Evolutionary conservation across 306 rosid genomes (phyloP), one percentile per base, ranked within the genome.

Genomic region (Citrullus mucosospermus): DNA sequence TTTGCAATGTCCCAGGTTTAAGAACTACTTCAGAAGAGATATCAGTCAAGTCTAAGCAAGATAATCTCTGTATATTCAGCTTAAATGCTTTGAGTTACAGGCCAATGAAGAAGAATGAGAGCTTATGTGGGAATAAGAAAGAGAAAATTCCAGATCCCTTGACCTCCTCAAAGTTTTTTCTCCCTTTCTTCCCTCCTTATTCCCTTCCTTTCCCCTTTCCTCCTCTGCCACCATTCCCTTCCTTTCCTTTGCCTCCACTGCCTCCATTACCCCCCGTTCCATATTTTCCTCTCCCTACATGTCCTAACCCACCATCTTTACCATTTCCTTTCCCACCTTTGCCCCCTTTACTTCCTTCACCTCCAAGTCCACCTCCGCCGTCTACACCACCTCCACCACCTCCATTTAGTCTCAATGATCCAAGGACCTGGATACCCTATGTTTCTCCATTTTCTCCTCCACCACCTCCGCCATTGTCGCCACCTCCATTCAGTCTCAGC

Each of bases 51-150:
- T 87, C 91, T 28, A 88, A 83, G 51, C 88, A 88, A 71, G 89
- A 85, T 62, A 87, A 88, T 71, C 84, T 85, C n/a, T 90, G 95
- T 68, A 88, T 87, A 25, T 90, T 87, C 85, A 88, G 83, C 80
- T 77, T 90, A 84, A 88, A 81, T 83, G 87, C 86, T 38, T 55
- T 90, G 55, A 90, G 86, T 81, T 89, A 69, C 87, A 84, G 80
- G 81, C 95, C 92, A 61, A n/a, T 72, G 8, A 78, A 81, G 81
- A 88, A 61, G 80, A 88, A 90, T 63, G 48, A 77, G 3, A 87
- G 86, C 44, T 58, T 88, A 17, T 90, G 95, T 80, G 86, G 82
- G 66, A 34, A 28, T 38, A n/a, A 75, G 51, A 77, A 79, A 20
- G 50, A 77, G 73, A 79, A 86, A 79, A 66, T 18, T 50, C 85